A percentile compares a stretch with the other conserved stretches of the same genome.
These are phyloP conservation scores for Aspergillus vadensis DNA, from an alignment of 2,329 filamentous ascomycete genomes.

Conservation along the genomic window DNA sequence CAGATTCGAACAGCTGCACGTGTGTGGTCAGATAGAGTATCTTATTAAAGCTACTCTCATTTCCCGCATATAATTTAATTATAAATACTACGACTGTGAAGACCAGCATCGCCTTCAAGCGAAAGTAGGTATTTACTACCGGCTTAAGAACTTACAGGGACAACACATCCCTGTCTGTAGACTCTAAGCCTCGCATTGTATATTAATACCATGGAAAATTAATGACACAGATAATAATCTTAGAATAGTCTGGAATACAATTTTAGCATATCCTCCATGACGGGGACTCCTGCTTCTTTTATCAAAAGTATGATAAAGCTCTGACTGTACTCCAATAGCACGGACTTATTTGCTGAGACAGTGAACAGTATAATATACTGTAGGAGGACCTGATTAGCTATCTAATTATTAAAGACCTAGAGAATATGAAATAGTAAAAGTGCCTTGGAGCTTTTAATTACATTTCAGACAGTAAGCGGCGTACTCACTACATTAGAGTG, in stretches of 20 bases:
- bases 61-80: slow-evolving; percentile 31
- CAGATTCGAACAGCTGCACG: slow-evolving; percentile 16
- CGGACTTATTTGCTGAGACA: slow-evolving; percentile 24
- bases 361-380: slow-evolving; percentile 29
- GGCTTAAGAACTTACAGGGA: slow-evolving; percentile 26
- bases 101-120: slow-evolving; percentile 22
- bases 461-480: slow-evolving; percentile 17
- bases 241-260: slow-evolving; percentile 19
- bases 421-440: slow-evolving; percentile 26
- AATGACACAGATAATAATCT: slow-evolving; percentile 24
- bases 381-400: slow-evolving; percentile 20
- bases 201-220: slow-evolving; percentile 32
- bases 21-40: slow-evolving; percentile 30
- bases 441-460: slow-evolving; percentile 19
- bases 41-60: slow-evolving; percentile 33
- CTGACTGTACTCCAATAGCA: slow-evolving; percentile 18
- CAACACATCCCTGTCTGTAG: slow-evolving; percentile 27
- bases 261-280: slow-evolving; percentile 22
- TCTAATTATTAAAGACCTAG: slow-evolving; percentile 30
- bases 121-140: slow-evolving; percentile 28
- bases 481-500: slow-evolving; percentile 2
- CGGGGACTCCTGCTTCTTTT: slow-evolving; percentile 18
- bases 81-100: slow-evolving; percentile 29
- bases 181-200: slow-evolving; percentile 21
- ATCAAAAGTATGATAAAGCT: slow-evolving; percentile 18